Evolutionary conservation across 306 rosid species (phyloP), one percentile per base, ranked within the genome.

Genomic region (Vachellia collinsii): DNA sequence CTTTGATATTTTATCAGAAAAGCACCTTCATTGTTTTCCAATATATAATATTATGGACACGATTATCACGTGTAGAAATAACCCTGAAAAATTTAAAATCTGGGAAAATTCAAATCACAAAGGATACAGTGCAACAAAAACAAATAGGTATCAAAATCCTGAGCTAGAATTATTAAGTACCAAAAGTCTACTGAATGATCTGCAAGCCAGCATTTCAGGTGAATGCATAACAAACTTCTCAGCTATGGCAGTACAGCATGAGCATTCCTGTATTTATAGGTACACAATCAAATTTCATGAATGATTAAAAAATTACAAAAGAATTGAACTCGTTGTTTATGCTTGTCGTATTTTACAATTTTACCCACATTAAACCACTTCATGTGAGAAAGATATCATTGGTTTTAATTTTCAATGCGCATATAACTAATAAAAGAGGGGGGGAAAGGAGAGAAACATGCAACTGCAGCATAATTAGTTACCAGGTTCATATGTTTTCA

Each of bases 141-240:
- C n/a, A 59, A n/a, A 34, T 38, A 77, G 53, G 54, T 48, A 65
- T 39, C 37, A 17, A 73, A 80, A 83, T 39, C 38, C 59, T 39
- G 22, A 83, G 39, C 13, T 64, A 34, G 44, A 79, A 76, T 39
- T 79, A 72, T 54, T 3, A 54, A 76, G 44, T 94, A 94, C 97
- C 94, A 94, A 81, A 73, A 91, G 80, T 87, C 90, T 85, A 77
- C 97, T 94, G 86, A 94, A 88, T 70, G 94, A 87, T 80, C 82
- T 88, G 85, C 93, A 80, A 53, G 87, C 86, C 84, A 94, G 82
- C 80, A 87, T 81, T 85, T 87, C 88, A 29, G 97, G 97, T 11
- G 97, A 88, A 85, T 68, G 56, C 8, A 46, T 36, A 13, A 85
- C 86, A 82, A 94, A 88, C 83, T 87, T 94, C 77, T 89, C 97